Base-by-base conservation (phyloP, 768 basidiomycete species). In the Neoboletus magnificus region DNA sequence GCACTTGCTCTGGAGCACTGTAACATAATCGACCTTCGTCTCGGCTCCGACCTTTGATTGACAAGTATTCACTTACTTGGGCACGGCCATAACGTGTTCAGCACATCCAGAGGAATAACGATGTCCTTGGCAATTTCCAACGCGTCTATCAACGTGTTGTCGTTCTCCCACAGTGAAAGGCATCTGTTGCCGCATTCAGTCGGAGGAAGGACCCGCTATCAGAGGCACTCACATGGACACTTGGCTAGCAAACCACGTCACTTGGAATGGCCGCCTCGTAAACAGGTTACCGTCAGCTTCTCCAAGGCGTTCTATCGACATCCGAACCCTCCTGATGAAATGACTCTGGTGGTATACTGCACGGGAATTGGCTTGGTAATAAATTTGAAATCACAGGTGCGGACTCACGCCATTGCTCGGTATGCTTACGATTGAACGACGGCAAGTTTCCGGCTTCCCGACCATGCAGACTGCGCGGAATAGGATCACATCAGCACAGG, bases 401-500 rank as follows among this genome's bases (percentile, higher is more conserved):
- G 50, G 27, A 83, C 88, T 68, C 71, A 91, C 89, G 75, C 89
- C 89, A 91, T 62, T 91, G 86, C 60, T 87, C 83, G 0, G 85
- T 84, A 55, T 89, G 86, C 62, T 82, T 82, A 7, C 83, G 82
- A 55, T 82, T 87, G 74, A 88, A 86, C 33, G 82, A 75, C 23
- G 82, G 83, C 23, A 76, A 66, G 40, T 69, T 66, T 27, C 76
- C 75, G 43, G 69, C 73, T 47, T 79, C 78, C 41, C 80, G 72
- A 25, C 81, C 80, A 61, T 83, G 82, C 58, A 86, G 66, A 51
- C 82, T 80, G 52, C 22, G 52, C 22, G 29, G 9, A 70, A 66
- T 70, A 73, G 59, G 49, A 27, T 62, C 54, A 60, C 37, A 40
- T 29, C n/a, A 44, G 27, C 25, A 29, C 9, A 56, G n/a, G 6